Conservation (phyloP, 2,329 filamentous ascomycete genomes). For the Trichoderma sp. region DNA sequence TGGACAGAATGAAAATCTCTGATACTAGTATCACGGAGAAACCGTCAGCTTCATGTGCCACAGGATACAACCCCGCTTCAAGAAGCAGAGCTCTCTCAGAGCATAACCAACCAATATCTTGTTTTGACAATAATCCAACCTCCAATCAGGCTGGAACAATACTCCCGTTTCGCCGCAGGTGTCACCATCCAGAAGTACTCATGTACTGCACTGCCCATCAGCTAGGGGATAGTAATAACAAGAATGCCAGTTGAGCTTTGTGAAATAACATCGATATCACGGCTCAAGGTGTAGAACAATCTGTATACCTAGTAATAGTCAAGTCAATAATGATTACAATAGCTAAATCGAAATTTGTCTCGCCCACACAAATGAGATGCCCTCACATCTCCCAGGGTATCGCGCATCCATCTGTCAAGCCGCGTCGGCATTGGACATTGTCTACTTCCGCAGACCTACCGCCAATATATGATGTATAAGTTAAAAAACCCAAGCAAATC, state of each 20-base stretch:
- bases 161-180: not conserved
- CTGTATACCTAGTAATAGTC: not conserved
- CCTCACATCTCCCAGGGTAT: slow-evolving; percentile 25
- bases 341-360: not conserved
- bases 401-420: slow-evolving; percentile 19
- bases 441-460: not conserved
- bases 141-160: not conserved
- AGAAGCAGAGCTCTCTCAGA: not conserved
- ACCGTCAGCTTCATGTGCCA: not conserved
- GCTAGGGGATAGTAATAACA: not conserved
- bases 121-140: not conserved
- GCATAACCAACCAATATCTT: not conserved
- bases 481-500: not conserved
- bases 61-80: not conserved
- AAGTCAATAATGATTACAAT: not conserved
- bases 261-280: not conserved
- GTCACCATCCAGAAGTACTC: not conserved
- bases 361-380: slow-evolving; percentile 12
- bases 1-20: not conserved
- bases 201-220: not conserved
- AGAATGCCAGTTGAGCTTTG: not conserved
- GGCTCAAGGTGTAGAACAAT: not conserved
- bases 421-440: not conserved
- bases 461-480: not conserved
- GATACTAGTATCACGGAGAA: not conserved